Evolutionary conservation across 257 asterid species (phyloP), one percentile per base, ranked within the genome.

Genomic region (Buddleja alternifolia): DNA sequence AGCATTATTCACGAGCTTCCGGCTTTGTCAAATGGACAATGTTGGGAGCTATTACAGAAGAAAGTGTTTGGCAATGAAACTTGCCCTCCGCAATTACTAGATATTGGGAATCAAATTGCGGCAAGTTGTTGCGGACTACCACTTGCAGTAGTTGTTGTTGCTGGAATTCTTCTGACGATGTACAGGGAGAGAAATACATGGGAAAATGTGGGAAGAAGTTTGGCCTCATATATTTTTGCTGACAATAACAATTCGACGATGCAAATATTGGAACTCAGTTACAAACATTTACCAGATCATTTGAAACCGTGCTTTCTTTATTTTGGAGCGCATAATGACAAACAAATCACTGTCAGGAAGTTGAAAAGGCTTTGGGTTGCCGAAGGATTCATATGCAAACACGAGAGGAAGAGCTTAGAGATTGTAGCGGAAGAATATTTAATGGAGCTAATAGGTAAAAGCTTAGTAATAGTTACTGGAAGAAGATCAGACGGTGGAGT

Each of bases 271-370:
- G 74, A 79, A 19, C 63, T 74, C 19, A 83, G 83, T 53, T 79
- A 79, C 72, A 52, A 44, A 25, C 71, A 79, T 57, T 44, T 79
- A 45, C 73, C 74, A 11, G 67, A 79, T 12, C 77, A 79, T 60
- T 60, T 75, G 67, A 75, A 75, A 37, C 73, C 66, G 0, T 75
- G 83, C 60, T 79, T 79, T 74, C 81, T 79, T 20, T 79, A 75
- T 40, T 24, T 79, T 34, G 81, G 81, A 23, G 63, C 25, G n/a
- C n/a, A n/a, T n/a, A 59, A 55, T 40, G 73, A 59, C 46, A 19
- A 10, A n/a, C 29, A 67, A 50, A 67, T 79, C 15, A 37, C 17
- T 3, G 63, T 58, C 12, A 48, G 48, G 6, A 67, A 36, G 45
- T 24, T 78, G 68, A 21, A n/a, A 24, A 39, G 58, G 8, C 46